Base-by-base conservation (phyloP, 2,329 filamentous ascomycete genomes). In the Neopestalotiopsis sp. region DNA sequence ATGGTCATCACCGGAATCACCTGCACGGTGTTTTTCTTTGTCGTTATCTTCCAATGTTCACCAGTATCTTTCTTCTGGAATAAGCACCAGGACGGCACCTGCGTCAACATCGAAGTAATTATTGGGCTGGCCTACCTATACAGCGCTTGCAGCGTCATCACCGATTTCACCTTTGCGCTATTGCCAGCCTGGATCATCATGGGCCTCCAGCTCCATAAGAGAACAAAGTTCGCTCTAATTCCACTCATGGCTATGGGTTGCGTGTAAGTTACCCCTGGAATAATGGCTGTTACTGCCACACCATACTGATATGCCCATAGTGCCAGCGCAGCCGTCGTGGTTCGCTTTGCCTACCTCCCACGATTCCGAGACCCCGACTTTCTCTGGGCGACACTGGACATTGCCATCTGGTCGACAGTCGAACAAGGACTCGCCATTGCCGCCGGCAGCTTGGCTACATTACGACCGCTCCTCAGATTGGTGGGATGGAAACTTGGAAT, bases 111-210 rank as follows among this genome's bases (percentile, higher is more conserved):
- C 1, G 76, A 80, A 1, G 77, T 82, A 53, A 80, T 88, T 6
- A 81, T 83, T 56, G 78, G 76, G 14, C 78, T 85, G 45, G 83
- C 81, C 30, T 85, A 85, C 69, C 76, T 82, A 17, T 82, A 85
- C 71, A 83, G 80, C 71, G 78, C 78, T 4, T 81, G 82, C 24
- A 81, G 82, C 24, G 78, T 81, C 45, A 75, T 82, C 14, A 85
- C 85, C 66, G 87, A 89, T 74, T 84, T 87, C 61, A 85, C 83
- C 3, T 75, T 88, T 14, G 81, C 84, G 17, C 80, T 88, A 62
- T 70, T 85, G 24, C 83, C 83, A 4, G 78, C 85, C 17, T 83
- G 83, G 67, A 77, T 88, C 5, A 80, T 88, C 4, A 82, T 80
- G 79, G 78, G 80, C 49, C 73, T 87, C 10, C 79, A 86, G 65